Evolutionary conservation across 768 basidiomycete species (phyloP).

Genomic region (Mycena haematopus): DNA sequence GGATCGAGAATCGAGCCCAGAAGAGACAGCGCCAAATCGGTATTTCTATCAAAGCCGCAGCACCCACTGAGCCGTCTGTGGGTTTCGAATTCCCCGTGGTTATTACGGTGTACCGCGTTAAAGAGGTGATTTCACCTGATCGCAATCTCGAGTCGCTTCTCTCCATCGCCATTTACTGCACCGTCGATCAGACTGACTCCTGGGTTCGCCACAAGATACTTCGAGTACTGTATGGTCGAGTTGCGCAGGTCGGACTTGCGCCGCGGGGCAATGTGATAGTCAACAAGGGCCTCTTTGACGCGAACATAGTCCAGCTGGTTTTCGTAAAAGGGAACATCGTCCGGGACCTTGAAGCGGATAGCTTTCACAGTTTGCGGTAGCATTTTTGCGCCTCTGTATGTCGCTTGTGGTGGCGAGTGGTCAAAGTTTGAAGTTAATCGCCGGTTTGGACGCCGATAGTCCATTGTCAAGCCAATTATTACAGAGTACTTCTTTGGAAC

Average conservation of each 20-base stretch:
- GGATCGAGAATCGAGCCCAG: slow-evolving; percentile 17
- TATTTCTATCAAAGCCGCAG: not conserved
- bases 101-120: too few relatives aligned
- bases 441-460: too few relatives aligned
- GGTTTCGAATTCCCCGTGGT: not conserved
- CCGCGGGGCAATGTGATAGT: slow-evolving; percentile 7
- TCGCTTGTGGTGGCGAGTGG: too few relatives aligned
- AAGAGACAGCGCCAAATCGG: not conserved
- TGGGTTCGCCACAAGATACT: slow-evolving; percentile 10
- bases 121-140: slow-evolving; percentile 11
- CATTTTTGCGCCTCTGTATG: too few relatives aligned
- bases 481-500: too few relatives aligned
- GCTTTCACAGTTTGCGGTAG: slow-evolving; percentile 13
- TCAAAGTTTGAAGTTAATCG: too few relatives aligned
- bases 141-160: slow-evolving; percentile 13
- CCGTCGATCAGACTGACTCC: slow-evolving; percentile 1
- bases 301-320: slow-evolving; percentile 7
- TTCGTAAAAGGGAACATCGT: slow-evolving; percentile 14
- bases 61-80: slow-evolving; percentile 15
- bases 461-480: too few relatives aligned
- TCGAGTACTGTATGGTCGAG: slow-evolving; percentile 4
- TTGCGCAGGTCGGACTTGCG: slow-evolving; percentile 11
- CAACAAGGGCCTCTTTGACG: slow-evolving; percentile 5
- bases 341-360: slow-evolving; percentile 14
- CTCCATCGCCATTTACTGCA: slow-evolving; percentile 9